A percentile compares a stretch with the other conserved stretches of the same genome.
Evolutionary conservation across 148 eudicot species (phyloP).

Genomic region (Nyssa sinensis): DNA sequence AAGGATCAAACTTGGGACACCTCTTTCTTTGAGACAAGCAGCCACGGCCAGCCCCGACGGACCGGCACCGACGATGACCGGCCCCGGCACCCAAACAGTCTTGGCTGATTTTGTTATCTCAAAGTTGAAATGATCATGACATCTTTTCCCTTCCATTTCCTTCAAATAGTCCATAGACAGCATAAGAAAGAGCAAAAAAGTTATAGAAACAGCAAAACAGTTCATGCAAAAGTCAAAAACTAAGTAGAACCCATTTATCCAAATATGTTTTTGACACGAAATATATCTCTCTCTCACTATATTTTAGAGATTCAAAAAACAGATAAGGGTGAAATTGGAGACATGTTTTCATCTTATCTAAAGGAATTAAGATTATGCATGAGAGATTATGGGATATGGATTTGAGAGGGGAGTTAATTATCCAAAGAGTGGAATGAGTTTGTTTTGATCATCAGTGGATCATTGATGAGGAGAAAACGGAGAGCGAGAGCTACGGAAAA

Average conservation of each 20-base stretch:
- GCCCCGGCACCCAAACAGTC: conserved; percentile 44
- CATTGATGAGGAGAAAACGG: background rate
- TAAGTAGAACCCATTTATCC: background rate
- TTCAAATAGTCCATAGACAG: conserved; percentile 29
- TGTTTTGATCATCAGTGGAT: background rate
- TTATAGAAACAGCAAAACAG: no score
- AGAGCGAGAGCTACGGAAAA: background rate
- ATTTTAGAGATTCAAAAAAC: no score
- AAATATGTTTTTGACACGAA: no score
- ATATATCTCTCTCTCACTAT: no score
- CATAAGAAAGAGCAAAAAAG: no score
- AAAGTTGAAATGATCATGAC: conserved; percentile 35
- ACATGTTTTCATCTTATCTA: no score
- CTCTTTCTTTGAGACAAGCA: conserved; percentile 44
- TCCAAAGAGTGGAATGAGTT: conserved; percentile 1
- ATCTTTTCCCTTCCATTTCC: conserved; percentile 44
- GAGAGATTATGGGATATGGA: no score
- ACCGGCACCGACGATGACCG: conserved; percentile 64
- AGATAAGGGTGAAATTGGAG: no score
- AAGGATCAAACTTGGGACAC: conserved; percentile 48
- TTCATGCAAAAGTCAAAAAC: conserved; percentile 1
- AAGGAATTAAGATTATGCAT: no score
- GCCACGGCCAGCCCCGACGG: conserved; percentile 73
- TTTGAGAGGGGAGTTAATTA: no score
- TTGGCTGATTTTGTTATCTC: conserved; percentile 6